These are phyloP conservation scores for Pseudogymnoascus pannorum DNA, from an alignment of 2,329 filamentous ascomycete genomes.

Conservation along the genomic window DNA sequence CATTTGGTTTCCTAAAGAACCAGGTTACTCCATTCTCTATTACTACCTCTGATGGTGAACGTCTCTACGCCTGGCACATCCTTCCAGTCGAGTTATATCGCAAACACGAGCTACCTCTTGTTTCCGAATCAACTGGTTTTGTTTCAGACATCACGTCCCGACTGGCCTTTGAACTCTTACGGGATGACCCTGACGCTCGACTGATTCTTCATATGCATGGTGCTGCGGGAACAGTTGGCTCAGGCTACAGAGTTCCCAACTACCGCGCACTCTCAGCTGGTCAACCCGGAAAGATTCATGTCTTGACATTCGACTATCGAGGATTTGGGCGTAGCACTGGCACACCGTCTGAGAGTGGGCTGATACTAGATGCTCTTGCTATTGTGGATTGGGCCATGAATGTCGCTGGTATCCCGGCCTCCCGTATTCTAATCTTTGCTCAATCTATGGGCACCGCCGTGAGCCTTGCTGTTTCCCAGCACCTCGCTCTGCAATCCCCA, in stretches of 20 bases:
- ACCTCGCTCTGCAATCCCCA: constrained; percentile 24
- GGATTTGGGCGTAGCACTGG: constrained; percentile 46
- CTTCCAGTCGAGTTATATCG: constrained; percentile 40
- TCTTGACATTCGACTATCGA: constrained; percentile 54
- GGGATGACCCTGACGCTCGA: constrained; percentile 34
- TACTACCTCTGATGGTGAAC: constrained; percentile 30
- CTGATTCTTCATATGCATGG: constrained; percentile 41
- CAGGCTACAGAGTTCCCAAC: constrained; percentile 37
- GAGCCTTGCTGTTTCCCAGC: constrained; percentile 25
- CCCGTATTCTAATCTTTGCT: constrained; percentile 35
- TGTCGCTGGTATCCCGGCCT: constrained; percentile 41
- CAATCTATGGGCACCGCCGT: constrained; percentile 41
- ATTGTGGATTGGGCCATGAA: constrained; percentile 48
- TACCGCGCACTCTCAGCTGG: constrained; percentile 49
- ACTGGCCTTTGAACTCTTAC: constrained; percentile 32
- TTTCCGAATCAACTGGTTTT: constrained; percentile 33
- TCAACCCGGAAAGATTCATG: constrained; percentile 45
- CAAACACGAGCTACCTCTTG: constrained; percentile 34
- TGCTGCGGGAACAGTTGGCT: constrained; percentile 14
- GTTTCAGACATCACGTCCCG: constrained; percentile 29
- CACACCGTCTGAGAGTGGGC: not conserved
- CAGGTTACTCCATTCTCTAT: constrained; percentile 43
- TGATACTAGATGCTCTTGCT: constrained; percentile 37
- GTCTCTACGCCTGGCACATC: constrained; percentile 43
- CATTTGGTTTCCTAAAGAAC: constrained; percentile 42